A percentile compares a stretch with the other conserved stretches of the same genome.
Conservation (phyloP, 257 asterid genomes). For the Cruciata laevipes region DNA sequence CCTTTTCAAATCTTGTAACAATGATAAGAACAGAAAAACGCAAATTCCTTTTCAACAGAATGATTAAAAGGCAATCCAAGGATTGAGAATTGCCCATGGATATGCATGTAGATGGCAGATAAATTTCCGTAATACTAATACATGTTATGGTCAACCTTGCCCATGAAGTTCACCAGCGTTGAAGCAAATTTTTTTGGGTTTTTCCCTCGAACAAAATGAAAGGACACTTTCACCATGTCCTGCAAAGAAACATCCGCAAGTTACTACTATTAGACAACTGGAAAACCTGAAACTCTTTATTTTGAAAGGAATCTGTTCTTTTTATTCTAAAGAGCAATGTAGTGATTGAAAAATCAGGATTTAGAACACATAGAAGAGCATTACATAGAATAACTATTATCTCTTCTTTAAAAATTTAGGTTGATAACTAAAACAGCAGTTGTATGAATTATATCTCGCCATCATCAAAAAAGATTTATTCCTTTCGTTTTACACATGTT, state of each 20-base stretch:
- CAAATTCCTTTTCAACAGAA: neutral
- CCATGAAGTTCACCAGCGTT: conserved; percentile 79
- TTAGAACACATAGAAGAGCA: neutral
- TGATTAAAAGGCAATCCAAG: neutral
- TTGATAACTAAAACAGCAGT: neutral
- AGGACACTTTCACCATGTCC: conserved; percentile 89
- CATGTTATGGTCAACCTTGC: conserved; percentile 52
- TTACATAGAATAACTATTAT: neutral
- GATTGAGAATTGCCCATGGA: neutral
- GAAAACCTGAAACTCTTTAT: neutral
- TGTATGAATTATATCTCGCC: neutral
- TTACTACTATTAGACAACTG: neutral
- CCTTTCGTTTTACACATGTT: neutral
- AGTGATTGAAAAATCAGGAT: neutral
- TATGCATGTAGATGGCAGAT: neutral
- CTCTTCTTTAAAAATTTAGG: neutral
- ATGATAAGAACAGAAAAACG: neutral
- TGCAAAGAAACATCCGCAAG: conserved; percentile 28
- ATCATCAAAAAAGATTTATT: neutral
- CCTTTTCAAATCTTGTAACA: neutral
- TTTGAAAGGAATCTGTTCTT: neutral
- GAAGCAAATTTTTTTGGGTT: conserved; percentile 77
- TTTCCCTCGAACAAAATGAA: conserved; percentile 85
- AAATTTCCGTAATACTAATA: neutral
- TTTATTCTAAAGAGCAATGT: neutral